Conservation (phyloP, 2,329 filamentous ascomycete genomes). For the Sarocladiaceae sp. region DNA sequence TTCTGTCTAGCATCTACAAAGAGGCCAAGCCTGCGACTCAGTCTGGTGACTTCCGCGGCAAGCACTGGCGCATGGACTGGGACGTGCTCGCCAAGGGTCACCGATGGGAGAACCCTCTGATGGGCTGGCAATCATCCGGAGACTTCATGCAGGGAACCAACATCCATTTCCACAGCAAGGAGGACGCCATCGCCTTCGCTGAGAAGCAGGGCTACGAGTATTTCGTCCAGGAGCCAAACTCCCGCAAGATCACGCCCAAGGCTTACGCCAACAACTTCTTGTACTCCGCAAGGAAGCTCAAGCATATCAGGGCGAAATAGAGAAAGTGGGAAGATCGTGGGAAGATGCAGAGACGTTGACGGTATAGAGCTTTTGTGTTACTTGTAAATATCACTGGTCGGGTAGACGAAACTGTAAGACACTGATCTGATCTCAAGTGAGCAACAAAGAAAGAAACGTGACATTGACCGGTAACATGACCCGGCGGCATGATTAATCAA, state of each 20-base stretch:
- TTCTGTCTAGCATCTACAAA: conserved; percentile 73
- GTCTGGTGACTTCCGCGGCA: conserved; percentile 78
- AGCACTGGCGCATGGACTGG: conserved; percentile 98
- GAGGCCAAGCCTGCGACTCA: conserved; percentile 93
- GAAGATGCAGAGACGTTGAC: not conserved
- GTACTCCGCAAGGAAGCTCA: conserved; percentile 78
- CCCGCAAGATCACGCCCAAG: conserved; percentile 80
- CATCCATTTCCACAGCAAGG: conserved; percentile 84
- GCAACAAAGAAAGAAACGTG: no score
- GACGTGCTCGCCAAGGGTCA: conserved; percentile 87
- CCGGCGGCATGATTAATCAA: no score
- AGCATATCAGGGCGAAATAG: conserved; percentile 78
- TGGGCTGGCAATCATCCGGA: conserved; percentile 96
- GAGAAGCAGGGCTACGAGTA: conserved; percentile 99
- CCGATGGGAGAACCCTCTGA: conserved; percentile 96
- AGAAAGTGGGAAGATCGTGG: conserved; percentile 11
- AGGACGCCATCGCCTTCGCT: conserved; percentile 90
- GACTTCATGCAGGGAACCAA: conserved; percentile 94
- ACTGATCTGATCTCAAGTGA: not conserved
- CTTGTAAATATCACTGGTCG: conserved; percentile 12
- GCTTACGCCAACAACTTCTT: conserved; percentile 96
- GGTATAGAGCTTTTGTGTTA: not conserved
- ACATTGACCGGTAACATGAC: no score
- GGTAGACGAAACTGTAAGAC: conserved; percentile 2
- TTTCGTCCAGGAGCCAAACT: conserved; percentile 95